Conservation (phyloP, 2,329 filamentous ascomycete genomes). For the Domatiomyces catenatus region DNA sequence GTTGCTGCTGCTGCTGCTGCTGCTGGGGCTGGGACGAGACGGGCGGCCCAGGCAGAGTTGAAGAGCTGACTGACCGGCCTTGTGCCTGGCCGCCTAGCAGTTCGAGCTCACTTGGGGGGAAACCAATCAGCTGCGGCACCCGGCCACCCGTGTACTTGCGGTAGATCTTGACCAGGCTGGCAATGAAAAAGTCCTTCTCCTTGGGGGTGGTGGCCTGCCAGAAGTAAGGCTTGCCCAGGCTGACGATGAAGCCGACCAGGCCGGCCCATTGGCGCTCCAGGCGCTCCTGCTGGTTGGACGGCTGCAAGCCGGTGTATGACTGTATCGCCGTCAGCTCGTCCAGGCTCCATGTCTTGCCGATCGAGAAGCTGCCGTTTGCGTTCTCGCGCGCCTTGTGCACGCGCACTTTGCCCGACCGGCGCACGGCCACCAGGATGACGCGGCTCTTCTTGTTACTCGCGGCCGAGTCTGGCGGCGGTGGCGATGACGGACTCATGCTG, state of each 20-base stretch:
- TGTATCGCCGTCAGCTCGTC: slow-evolving; percentile 76
- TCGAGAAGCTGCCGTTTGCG: slow-evolving; percentile 81
- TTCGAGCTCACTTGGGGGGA: slow-evolving; percentile 64
- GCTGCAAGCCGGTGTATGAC: slow-evolving; percentile 54
- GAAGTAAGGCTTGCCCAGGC: slow-evolving; percentile 85
- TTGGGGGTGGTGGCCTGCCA: slow-evolving; percentile 89
- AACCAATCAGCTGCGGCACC: slow-evolving; percentile 63
- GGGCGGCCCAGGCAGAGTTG: too few species aligned
- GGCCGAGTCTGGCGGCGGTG: slow-evolving; percentile 64
- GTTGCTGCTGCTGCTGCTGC: background rate
- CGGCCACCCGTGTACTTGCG: slow-evolving; percentile 87
- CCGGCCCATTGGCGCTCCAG: slow-evolving; percentile 61
- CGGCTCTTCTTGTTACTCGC: slow-evolving; percentile 69
- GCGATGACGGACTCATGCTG: slow-evolving; percentile 63
- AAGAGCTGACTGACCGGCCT: background rate
- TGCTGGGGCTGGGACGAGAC: background rate
- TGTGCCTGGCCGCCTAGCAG: slow-evolving; percentile 34
- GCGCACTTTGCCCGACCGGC: slow-evolving; percentile 79
- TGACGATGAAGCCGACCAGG: slow-evolving; percentile 71
- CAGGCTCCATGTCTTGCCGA: slow-evolving; percentile 95
- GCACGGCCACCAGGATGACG: slow-evolving; percentile 83
- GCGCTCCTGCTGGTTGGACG: slow-evolving; percentile 43
- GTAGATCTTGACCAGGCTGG: slow-evolving; percentile 89
- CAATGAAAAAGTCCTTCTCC: slow-evolving; percentile 98
- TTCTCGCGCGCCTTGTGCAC: slow-evolving; percentile 98